Evolutionary conservation across 2,329 filamentous ascomycete species (phyloP).

Genomic region (Calonectria henricotiae): DNA sequence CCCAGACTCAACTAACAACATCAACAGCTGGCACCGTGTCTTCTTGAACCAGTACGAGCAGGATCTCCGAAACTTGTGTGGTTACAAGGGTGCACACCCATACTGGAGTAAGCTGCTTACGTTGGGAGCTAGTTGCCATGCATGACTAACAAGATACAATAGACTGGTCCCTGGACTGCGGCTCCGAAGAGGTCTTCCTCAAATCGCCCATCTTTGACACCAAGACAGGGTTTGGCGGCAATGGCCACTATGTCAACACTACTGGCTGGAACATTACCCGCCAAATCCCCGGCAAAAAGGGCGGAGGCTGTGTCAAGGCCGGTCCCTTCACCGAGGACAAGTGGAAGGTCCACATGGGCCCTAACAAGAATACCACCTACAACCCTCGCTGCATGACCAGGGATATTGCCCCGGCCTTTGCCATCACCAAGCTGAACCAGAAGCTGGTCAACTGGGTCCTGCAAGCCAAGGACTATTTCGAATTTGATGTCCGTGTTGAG

Average conservation of each 20-base stretch:
- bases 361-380: slow-evolving; percentile 45
- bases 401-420: slow-evolving; percentile 50
- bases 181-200: slow-evolving; percentile 34
- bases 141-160: slow-evolving; percentile 15
- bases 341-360: slow-evolving; percentile 41
- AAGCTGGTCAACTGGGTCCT: slow-evolving; percentile 41
- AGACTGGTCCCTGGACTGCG: slow-evolving; percentile 42
- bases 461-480: slow-evolving; percentile 46
- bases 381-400: slow-evolving; percentile 56
- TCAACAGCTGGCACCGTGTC: slow-evolving; percentile 39
- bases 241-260: slow-evolving; percentile 39
- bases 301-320: slow-evolving; percentile 46
- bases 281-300: slow-evolving; percentile 40
- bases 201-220: slow-evolving; percentile 54
- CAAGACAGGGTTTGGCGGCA: slow-evolving; percentile 54
- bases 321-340: slow-evolving; percentile 46
- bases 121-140: background rate
- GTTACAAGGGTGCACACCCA: slow-evolving; percentile 46
- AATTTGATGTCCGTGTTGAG: slow-evolving; percentile 54
- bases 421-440: slow-evolving; percentile 37
- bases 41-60: slow-evolving; percentile 46
- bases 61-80: slow-evolving; percentile 44
- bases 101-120: slow-evolving; percentile 40
- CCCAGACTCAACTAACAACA: background rate
- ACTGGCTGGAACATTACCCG: slow-evolving; percentile 40